These are phyloP conservation scores for Teratosphaeria epicoccoides DNA, from an alignment of 2,329 filamentous ascomycete genomes.

Conservation along the genomic window DNA sequence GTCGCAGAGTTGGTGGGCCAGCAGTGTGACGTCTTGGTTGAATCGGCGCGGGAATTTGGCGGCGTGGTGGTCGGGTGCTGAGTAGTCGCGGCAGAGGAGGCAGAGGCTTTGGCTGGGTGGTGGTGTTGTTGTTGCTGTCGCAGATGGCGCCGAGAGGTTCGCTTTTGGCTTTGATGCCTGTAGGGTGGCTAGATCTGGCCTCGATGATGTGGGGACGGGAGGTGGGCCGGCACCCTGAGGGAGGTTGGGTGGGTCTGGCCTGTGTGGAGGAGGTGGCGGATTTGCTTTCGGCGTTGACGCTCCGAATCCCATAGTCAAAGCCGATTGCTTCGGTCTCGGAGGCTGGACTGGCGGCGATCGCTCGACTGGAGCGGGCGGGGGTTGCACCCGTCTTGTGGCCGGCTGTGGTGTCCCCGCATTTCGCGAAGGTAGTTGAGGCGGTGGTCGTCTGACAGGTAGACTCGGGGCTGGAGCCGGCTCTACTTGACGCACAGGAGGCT, in stretches of 20 bases:
- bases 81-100: constrained; percentile 79
- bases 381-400: background rate
- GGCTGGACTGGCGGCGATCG: constrained; percentile 6
- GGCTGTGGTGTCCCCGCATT: constrained; percentile 2
- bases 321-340: constrained; percentile 13
- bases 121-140: too few relatives aligned
- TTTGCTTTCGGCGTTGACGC: constrained; percentile 7
- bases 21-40: constrained; percentile 54
- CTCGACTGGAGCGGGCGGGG: background rate
- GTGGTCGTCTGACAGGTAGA: background rate
- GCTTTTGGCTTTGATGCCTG: constrained; percentile 41
- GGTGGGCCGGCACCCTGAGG: constrained; percentile 28
- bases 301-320: constrained; percentile 19
- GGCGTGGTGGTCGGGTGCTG: constrained; percentile 66
- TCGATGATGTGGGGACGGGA: constrained; percentile 44
- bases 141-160: constrained; percentile 10
- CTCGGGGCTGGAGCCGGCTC: background rate
- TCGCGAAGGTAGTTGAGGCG: background rate
- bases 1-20: constrained; percentile 66
- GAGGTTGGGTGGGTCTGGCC: constrained; percentile 6
- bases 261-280: constrained; percentile 8
- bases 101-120: constrained; percentile 40
- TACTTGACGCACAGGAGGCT: constrained; percentile 2
- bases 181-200: constrained; percentile 48
- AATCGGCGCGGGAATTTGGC: constrained; percentile 62